Conservation (phyloP, 1,139 yeast genomes). For the Magnusiomyces paraingens region DNA sequence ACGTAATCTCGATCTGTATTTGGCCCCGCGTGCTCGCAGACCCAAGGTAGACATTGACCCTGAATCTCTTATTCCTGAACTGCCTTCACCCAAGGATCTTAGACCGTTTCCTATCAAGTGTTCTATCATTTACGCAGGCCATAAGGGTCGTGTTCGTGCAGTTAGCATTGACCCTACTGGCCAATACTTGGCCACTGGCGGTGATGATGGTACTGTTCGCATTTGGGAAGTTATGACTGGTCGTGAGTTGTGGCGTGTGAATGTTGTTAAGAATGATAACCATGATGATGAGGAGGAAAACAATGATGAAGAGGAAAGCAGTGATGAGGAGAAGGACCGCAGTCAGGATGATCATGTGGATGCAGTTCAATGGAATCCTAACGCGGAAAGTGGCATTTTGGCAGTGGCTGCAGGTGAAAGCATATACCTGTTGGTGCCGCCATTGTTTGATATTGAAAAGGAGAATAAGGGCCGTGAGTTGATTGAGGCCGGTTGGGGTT, state of each 20-base stretch:
- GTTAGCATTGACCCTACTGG: slow-evolving; percentile 85
- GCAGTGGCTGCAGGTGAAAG: slow-evolving; percentile 83
- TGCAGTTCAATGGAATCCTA: slow-evolving; percentile 88
- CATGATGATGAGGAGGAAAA: slow-evolving; percentile 42
- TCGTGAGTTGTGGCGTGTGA: slow-evolving; percentile 72
- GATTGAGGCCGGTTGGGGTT: slow-evolving; percentile 91
- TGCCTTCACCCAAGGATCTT: slow-evolving; percentile 94
- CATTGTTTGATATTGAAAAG: slow-evolving; percentile 79
- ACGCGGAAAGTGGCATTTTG: slow-evolving; percentile 57
- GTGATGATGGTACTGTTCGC: slow-evolving; percentile 94
- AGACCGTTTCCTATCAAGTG: slow-evolving; percentile 97
- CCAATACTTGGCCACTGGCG: slow-evolving; percentile 93
- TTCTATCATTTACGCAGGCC: slow-evolving; percentile 80
- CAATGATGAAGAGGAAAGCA: slow-evolving; percentile 82
- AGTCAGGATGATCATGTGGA: slow-evolving; percentile 67
- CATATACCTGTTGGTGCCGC: slow-evolving; percentile 76
- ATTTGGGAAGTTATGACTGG: slow-evolving; percentile 96
- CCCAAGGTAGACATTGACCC: slow-evolving; percentile 92
- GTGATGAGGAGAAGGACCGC: slow-evolving; percentile 27
- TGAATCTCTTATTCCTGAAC: slow-evolving; percentile 88
- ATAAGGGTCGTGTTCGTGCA: slow-evolving; percentile 73
- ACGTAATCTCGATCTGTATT: slow-evolving; percentile 83
- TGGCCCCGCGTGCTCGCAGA: slow-evolving; percentile 94
- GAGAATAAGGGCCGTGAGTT: slow-evolving; percentile 75
- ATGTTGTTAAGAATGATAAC: slow-evolving; percentile 36